These are phyloP conservation scores for Phellopilus nigrolimitatus DNA, from an alignment of 1,284 basidiomycete species.

Conservation along the genomic window DNA sequence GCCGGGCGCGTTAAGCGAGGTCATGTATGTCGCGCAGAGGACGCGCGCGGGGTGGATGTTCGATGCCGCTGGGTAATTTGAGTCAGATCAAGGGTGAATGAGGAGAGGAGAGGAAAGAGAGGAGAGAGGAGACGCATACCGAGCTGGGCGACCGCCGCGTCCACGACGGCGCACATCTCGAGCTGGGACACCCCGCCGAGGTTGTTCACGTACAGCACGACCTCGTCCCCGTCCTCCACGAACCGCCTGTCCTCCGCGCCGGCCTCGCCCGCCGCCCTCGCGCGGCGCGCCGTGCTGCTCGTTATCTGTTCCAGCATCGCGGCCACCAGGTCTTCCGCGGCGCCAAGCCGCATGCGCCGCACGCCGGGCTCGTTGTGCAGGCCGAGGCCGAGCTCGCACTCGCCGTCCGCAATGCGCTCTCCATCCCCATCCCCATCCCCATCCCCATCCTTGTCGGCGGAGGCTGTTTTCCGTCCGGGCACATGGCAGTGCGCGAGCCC, in stretches of 20 bases:
- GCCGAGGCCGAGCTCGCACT: conserved; percentile 50
- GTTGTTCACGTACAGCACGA: conserved; percentile 49
- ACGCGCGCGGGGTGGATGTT: conserved; percentile 12
- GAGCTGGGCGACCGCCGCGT: conserved; percentile 38
- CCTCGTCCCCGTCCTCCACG: conserved; percentile 28
- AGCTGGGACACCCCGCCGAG: conserved; percentile 50
- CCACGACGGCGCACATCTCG: conserved; percentile 47
- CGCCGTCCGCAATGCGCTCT: conserved; percentile 28
- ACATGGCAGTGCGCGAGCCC: conserved; percentile 56
- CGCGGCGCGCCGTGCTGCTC: background rate
- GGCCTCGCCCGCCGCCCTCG: background rate
- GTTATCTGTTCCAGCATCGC: conserved; percentile 34
- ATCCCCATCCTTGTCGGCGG: no score
- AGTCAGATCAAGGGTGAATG: no score
- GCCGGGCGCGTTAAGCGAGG: conserved; percentile 42
- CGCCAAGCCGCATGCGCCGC: conserved; percentile 31
- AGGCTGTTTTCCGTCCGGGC: conserved; percentile 44
- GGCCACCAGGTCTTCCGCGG: conserved; percentile 30
- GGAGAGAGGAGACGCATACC: conserved; percentile 28
- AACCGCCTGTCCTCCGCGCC: background rate
- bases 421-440: conserved; percentile 24
- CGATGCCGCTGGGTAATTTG: background rate
- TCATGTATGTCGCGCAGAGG: conserved; percentile 36
- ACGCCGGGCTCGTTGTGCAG: conserved; percentile 58
- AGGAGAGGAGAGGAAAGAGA: background rate